Base-by-base conservation (phyloP, 2,329 filamentous ascomycete species). In the Arthroderma uncinatum region DNA sequence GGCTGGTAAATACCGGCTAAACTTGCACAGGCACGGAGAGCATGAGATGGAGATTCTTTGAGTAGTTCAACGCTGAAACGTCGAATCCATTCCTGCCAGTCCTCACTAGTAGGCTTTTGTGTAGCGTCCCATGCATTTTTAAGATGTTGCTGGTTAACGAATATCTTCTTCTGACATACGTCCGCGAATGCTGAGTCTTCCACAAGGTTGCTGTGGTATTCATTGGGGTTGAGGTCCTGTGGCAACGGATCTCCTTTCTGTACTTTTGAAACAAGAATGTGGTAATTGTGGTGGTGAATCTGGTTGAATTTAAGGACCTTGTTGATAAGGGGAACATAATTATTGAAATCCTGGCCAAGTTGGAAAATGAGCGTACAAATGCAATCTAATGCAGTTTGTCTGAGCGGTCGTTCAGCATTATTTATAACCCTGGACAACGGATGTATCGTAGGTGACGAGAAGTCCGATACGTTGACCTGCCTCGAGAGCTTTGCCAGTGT, bases 81-180 rank as follows among this genome's bases (percentile, higher is more conserved):
- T 60, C 94, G 84, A 73, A 98, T 89, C 93, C 93, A 99, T 71
- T 99, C 93, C 66, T 95, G 89, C 93, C 93, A 99, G 72, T 99
- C 93, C 68, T 99, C 93, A 65, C 91, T 90, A 8, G 93, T 99
- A 0, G 92, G 96, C 68, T 96, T 96, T 60, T 94, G 90, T 59
- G 86, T 90, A 0, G 94, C 93, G 65, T 97, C 93, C 93, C 93
- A 99, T 0, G 94, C 93, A 62, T 87, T 86, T 72, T 97, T 96
- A 21, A 99, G 78, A 76, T 98, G 94, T 62, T 97, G 91, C 54
- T 95, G 90, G 64, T 98, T 99, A 71, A 97, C 92, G 60, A 95
- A 90, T 34, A 97, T 79, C 72, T 97, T 97, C 77, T 95, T 96
- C 10, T 87, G 88, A 1, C 85, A 84, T 47, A 94, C 86, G 62